These are phyloP conservation scores for Lecanicillium sp. DNA, from an alignment of 2,329 filamentous ascomycete species.

Conservation along the genomic window DNA sequence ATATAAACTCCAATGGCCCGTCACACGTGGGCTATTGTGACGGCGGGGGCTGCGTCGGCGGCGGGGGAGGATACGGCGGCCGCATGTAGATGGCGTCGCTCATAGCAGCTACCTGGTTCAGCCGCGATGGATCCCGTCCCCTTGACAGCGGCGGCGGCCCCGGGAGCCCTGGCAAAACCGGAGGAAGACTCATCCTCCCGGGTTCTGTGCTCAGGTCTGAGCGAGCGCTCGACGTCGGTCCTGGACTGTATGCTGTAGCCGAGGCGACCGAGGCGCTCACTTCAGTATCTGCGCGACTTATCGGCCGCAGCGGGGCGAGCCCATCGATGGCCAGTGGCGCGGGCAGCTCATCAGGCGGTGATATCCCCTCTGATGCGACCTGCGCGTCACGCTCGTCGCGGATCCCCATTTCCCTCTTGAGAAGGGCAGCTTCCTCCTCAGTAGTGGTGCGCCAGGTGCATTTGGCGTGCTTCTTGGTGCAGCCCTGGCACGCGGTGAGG, in stretches of 20 bases:
- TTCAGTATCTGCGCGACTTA: slow-evolving; percentile 15
- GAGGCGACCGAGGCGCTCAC: slow-evolving; percentile 2
- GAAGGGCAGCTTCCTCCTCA: slow-evolving; percentile 53
- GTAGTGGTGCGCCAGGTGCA: slow-evolving; percentile 81
- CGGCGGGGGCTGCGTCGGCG: background rate
- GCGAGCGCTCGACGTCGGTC: slow-evolving; percentile 9
- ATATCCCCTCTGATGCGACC: background rate
- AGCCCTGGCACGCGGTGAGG: slow-evolving; percentile 77
- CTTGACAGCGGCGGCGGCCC: slow-evolving; percentile 6
- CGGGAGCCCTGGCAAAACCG: slow-evolving; percentile 1
- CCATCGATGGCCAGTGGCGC: slow-evolving; percentile 1
- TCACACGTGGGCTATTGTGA: slow-evolving; percentile 9
- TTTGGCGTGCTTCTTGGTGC: slow-evolving; percentile 85
- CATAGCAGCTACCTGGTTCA: slow-evolving; percentile 29
- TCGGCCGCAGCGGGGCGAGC: slow-evolving; percentile 6
- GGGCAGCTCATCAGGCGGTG: slow-evolving; percentile 2
- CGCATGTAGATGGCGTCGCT: slow-evolving; percentile 11
- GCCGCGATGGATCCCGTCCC: slow-evolving; percentile 22
- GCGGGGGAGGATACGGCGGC: background rate
- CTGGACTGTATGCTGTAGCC: slow-evolving; percentile 13
- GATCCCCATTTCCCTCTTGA: slow-evolving; percentile 25
- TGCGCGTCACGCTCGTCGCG: slow-evolving; percentile 4
- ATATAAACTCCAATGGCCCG: background rate
- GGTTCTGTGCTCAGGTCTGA: slow-evolving; percentile 12
- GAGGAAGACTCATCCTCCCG: slow-evolving; percentile 9